Conservation (phyloP, 768 basidiomycete genomes). For the Suillus alpinus region DNA sequence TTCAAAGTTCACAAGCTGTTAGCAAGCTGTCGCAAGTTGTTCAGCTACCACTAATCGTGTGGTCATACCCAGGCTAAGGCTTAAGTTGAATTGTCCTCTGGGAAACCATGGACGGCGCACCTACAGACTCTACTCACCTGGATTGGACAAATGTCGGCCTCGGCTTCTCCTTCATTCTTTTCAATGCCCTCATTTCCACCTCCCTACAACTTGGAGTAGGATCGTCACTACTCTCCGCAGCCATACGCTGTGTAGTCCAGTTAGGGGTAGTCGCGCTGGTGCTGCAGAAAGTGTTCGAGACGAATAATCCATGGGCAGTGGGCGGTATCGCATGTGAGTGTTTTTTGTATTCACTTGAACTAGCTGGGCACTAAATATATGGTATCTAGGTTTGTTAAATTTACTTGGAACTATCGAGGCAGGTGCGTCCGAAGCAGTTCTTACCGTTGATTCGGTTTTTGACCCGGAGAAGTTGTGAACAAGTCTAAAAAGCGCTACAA, state of each 20-base stretch:
- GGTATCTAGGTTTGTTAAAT: conserved; percentile 58
- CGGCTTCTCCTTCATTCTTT: conserved; percentile 70
- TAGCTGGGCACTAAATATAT: background rate
- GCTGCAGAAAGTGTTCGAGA: conserved; percentile 71
- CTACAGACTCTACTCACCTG: conserved; percentile 33
- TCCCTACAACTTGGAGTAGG: conserved; percentile 68
- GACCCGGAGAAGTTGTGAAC: conserved; percentile 55
- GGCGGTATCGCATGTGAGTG: conserved; percentile 68
- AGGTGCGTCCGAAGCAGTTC: conserved; percentile 41
- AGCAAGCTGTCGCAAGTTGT: background rate
- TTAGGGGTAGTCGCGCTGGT: conserved; percentile 70
- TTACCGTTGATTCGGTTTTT: background rate
- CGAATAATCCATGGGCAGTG: conserved; percentile 72
- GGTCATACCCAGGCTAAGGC: background rate
- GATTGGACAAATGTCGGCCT: conserved; percentile 75
- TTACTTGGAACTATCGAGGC: conserved; percentile 75
- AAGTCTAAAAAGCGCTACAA: conserved; percentile 71
- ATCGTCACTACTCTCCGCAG: conserved; percentile 62
- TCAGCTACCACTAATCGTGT: background rate
- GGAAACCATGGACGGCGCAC: conserved; percentile 30
- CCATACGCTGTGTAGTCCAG: conserved; percentile 74
- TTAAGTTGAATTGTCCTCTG: background rate
- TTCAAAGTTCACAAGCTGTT: background rate
- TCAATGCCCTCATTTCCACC: conserved; percentile 67
- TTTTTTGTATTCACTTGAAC: background rate